Evolutionary conservation across 768 basidiomycete species (phyloP), one percentile per base, ranked within the genome.

Genomic region (Mycena epipterygia): DNA sequence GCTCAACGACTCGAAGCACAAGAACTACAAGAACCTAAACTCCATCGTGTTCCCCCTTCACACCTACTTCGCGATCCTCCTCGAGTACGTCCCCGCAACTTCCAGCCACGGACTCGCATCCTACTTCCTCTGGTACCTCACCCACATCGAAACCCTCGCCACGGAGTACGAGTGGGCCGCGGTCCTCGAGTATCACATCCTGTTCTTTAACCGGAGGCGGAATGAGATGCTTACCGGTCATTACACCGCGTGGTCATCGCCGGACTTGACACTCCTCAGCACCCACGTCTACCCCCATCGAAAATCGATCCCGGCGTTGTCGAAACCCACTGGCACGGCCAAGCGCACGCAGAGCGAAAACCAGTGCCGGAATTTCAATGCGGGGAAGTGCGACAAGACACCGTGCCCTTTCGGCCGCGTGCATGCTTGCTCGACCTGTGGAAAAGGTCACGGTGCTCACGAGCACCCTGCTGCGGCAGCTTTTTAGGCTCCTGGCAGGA

Each of bases 51-150:
- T 58, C 29, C 64, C 55, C 41, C 53, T 66, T 41, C 42, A 57
- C 46, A 35, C 3, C 5, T 67, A 30, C 65, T 67, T 67, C 27
- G 65, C 44, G 16, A 67, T 67, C 29, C 56, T 59, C 27, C 33
- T 32, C 21, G 41, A 42, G 41, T 19, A 42, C 41, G 21, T 42
- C 41, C 41, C 41, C 41, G n/a, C n/a, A n/a, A n/a, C n/a, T n/a
- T n/a, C n/a, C n/a, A n/a, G n/a, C n/a, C n/a, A n/a, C n/a, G n/a
- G n/a, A n/a, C n/a, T n/a, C n/a, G n/a, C n/a, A n/a, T n/a, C n/a
- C n/a, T 44, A 41, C 42, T 60, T 64, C 63, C 39, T 41, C 41
- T 25, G 52, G 16, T 64, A 64, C 53, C 63, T 64, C 49, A 29
- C 63, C 7, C 63, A 64, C 23, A 51, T 64, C 23, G 9, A 30